Conservation (phyloP, 2,329 filamentous ascomycete species). For the Zymoseptoria passerinii region DNA sequence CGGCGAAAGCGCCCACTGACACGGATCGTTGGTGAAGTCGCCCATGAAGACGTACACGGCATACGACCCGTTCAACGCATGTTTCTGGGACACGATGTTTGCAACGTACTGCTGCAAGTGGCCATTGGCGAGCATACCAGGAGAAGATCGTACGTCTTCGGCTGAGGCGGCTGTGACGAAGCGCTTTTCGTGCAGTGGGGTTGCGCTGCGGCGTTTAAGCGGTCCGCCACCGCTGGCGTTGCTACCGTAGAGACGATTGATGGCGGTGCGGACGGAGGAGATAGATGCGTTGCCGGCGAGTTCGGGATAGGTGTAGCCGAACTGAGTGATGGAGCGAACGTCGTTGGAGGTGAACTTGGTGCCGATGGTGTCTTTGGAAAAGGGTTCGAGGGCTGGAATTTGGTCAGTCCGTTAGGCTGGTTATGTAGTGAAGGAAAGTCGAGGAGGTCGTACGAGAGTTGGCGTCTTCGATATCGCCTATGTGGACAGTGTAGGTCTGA, state of each 20-base stretch:
- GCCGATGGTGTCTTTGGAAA: slow-evolving; percentile 50
- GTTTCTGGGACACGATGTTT: slow-evolving; percentile 55
- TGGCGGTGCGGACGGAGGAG: slow-evolving; percentile 39
- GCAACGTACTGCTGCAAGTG: slow-evolving; percentile 58
- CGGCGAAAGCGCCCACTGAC: slow-evolving; percentile 44
- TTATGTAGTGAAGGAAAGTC: neutral
- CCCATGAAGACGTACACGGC: slow-evolving; percentile 63
- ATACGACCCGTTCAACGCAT: slow-evolving; percentile 54
- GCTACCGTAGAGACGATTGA: slow-evolving; percentile 57
- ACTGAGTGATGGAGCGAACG: slow-evolving; percentile 50
- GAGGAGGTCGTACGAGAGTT: slow-evolving; percentile 19
- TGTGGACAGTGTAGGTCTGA: slow-evolving; percentile 53
- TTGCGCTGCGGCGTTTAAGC: slow-evolving; percentile 4
- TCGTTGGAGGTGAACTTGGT: slow-evolving; percentile 61
- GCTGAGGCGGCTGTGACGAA: slow-evolving; percentile 15
- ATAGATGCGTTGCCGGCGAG: slow-evolving; percentile 37
- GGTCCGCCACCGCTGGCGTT: slow-evolving; percentile 23
- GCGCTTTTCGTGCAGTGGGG: neutral
- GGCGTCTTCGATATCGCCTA: slow-evolving; percentile 39
- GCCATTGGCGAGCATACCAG: slow-evolving; percentile 31
- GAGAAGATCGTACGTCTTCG: neutral
- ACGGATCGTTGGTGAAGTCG: slow-evolving; percentile 36
- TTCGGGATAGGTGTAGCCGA: slow-evolving; percentile 71
- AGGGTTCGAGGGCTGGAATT: slow-evolving; percentile 40
- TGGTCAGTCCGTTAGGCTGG: neutral